phyloP scores from a whole-genome alignment of 352 stramenopile genomes.

The Globisporangium carolinianum region DNA sequence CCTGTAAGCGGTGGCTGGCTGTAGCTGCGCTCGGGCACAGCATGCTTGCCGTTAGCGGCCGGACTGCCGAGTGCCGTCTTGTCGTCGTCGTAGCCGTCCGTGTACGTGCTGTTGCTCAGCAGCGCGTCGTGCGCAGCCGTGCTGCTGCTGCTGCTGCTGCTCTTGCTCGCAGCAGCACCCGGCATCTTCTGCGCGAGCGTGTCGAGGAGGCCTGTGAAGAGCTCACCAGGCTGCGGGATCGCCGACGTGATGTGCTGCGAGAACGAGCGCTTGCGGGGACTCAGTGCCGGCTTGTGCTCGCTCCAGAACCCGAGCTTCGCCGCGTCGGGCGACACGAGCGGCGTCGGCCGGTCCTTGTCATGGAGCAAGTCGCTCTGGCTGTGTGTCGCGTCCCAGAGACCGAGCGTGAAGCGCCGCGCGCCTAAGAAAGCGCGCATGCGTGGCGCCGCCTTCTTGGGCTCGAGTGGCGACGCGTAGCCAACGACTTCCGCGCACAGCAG shows the following conservation, averaged over 20 bases:
- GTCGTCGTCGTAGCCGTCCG: constrained; percentile 4
- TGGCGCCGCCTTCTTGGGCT: constrained; percentile 30
- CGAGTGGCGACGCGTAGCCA: constrained; percentile 40
- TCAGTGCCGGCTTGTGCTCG: constrained; percentile 48
- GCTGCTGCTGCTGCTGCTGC: neutral
- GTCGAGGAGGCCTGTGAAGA: constrained; percentile 65
- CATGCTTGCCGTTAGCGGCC: neutral
- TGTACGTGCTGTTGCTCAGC: constrained; percentile 6
- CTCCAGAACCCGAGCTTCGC: constrained; percentile 78
- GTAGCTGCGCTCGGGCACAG: constrained; percentile 23
- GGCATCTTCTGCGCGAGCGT: constrained; percentile 61
- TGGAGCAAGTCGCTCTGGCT: constrained; percentile 27
- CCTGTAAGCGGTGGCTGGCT: constrained; percentile 16
- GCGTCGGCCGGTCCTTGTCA: constrained; percentile 21
- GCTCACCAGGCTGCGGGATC: constrained; percentile 54
- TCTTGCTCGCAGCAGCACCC: constrained; percentile 10
- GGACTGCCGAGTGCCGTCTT: constrained; percentile 3
- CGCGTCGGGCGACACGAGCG: constrained; percentile 49
- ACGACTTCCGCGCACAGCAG: constrained; percentile 74
- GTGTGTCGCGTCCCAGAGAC: constrained; percentile 34
- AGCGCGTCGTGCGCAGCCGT: constrained; percentile 32
- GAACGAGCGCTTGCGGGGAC: constrained; percentile 58
- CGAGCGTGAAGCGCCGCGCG: constrained; percentile 48
- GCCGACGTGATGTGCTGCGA: constrained; percentile 71
- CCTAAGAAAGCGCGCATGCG: constrained; percentile 46